Evolutionary conservation across 192 early-diverging fungal genomes (phyloP).

Genomic region (Rhizophagus sp.): DNA sequence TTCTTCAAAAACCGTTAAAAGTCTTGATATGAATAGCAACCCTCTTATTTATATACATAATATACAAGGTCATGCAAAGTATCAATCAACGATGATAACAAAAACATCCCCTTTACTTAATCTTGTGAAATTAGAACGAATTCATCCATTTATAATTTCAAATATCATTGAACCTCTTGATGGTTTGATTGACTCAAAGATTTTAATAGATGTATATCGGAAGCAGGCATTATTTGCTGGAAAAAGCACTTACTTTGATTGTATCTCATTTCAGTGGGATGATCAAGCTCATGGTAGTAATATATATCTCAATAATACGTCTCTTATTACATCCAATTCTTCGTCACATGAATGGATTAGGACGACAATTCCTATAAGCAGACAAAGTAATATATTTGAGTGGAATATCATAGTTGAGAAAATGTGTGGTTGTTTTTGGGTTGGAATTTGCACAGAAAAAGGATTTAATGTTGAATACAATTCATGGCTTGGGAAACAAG

Average conservation of each 20-base stretch:
- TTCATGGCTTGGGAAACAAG: background rate
- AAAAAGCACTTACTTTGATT: background rate
- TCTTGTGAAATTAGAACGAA: background rate
- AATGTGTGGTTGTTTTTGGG: background rate
- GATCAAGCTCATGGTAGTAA: background rate
- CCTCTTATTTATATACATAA: background rate
- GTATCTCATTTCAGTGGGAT: background rate
- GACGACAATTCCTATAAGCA: background rate
- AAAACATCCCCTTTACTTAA: background rate
- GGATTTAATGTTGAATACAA: background rate
- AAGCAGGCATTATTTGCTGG: too few species aligned
- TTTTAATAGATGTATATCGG: background rate
- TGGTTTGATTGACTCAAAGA: background rate
- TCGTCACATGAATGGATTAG: slow-evolving; percentile 2
- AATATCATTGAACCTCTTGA: background rate
- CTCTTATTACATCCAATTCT: too few species aligned
- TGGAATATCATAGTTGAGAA: slow-evolving; percentile 9
- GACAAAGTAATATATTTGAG: background rate
- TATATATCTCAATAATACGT: background rate
- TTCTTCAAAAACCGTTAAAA: background rate
- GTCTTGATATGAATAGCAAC: background rate
- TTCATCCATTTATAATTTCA: slow-evolving; percentile 1
- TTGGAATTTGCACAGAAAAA: background rate
- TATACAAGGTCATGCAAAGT: background rate
- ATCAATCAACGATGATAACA: background rate